Base-by-base conservation (phyloP, 2,329 filamentous ascomycete species). In the Fusarium continuum region DNA sequence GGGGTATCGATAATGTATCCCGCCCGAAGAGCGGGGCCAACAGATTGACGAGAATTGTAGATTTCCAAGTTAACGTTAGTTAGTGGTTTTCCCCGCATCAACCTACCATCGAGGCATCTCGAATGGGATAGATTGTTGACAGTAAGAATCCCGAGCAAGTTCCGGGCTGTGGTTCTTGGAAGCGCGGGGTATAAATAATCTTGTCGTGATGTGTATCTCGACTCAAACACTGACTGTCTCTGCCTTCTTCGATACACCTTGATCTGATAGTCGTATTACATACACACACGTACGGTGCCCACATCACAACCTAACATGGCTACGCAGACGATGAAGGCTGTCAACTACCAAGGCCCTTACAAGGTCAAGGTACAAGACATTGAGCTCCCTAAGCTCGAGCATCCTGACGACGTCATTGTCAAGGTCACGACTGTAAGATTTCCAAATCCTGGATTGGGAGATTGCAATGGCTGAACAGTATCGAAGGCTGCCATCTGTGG, bases 361-460 rank as follows among this genome's bases (percentile, higher is more conserved):
- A 82, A 84, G 72, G 86, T 89, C 58, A 82, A 82, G n/a, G 82
- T 90, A 44, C 82, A 86, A 67, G 83, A 89, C 20, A 81, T 87
- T 8, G 80, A 83, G 22, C 70, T 80, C 39, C 87, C 87, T 1
- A 82, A 80, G 69, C 77, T 90, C 19, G 76, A 88, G 70, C 86
- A 88, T 73, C 85, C 86, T 3, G 85, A 89, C 74, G 86, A 89
- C 76, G 80, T 82, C 28, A 85, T 88, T 56, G 83, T 89, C 72
- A 88, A 87, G 68, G 84, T 89, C 29, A 88, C 87, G 1, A 90
- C 86, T 7, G 83, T 85, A 45, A 78, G 83, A 48, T 46, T 28
- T 19, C 17, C 4, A 40, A 10, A 26, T 14, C 14, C 14, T 19
- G 2, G 3, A 11, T 9, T 11, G 6, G 8, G 13, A 6, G 9